Evolutionary conservation across 306 rosid genomes (phyloP).

Genomic region (Sechiopsis laciniata): DNA sequence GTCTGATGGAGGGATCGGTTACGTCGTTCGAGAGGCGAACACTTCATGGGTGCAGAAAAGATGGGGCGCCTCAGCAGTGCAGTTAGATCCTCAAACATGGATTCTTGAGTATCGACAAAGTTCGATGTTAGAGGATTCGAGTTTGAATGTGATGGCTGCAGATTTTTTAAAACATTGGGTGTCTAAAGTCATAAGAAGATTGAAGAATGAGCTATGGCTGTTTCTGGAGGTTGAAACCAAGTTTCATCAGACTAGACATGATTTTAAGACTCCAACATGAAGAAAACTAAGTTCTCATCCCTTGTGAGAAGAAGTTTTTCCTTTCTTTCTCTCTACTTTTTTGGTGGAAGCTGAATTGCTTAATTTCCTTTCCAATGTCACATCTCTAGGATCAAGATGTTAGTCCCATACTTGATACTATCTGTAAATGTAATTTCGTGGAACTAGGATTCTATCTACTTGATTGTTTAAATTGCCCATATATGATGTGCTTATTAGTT

Average conservation of each 20-base stretch:
- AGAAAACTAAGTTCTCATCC: constrained; percentile 36
- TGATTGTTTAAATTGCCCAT: not conserved
- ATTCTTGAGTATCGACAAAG: constrained; percentile 65
- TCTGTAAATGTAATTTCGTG: constrained; percentile 11
- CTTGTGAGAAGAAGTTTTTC: constrained; percentile 50
- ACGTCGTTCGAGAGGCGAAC: constrained; percentile 47
- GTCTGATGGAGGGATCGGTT: constrained; percentile 57
- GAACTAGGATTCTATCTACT: not conserved
- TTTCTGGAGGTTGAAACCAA: constrained; percentile 32
- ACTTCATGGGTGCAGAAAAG: constrained; percentile 59
- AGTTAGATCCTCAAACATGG: constrained; percentile 73
- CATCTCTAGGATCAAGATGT: constrained; percentile 9
- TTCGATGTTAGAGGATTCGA: constrained; percentile 35
- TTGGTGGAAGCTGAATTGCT: not conserved
- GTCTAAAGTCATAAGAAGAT: constrained; percentile 31
- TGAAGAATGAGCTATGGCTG: constrained; percentile 47
- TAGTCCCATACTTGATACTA: not conserved
- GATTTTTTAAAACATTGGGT: constrained; percentile 39
- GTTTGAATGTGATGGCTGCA: constrained; percentile 36
- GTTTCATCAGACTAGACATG: constrained; percentile 20
- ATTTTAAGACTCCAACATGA: constrained; percentile 48
- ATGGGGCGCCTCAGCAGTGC: constrained; percentile 77
- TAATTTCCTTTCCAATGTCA: not conserved
- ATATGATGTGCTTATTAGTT: too few species aligned
- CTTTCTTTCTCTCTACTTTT: not conserved